Conservation (phyloP, 2,329 filamentous ascomycete species). For the Clathrospora elynae region DNA sequence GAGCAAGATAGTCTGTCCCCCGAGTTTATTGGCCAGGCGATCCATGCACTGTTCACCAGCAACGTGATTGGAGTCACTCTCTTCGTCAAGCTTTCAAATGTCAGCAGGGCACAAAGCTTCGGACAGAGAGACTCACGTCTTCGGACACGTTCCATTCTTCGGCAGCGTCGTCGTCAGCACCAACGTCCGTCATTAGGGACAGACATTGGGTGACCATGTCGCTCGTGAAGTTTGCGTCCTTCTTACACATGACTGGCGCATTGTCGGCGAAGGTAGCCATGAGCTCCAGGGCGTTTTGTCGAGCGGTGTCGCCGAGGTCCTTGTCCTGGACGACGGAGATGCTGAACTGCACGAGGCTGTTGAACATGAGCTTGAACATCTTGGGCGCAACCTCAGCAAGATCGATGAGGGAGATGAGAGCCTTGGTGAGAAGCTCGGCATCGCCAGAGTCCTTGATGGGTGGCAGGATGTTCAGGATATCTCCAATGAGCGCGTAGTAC, state of each 20-base stretch:
- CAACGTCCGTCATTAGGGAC: slow-evolving; percentile 97
- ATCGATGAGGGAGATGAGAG: slow-evolving; percentile 88
- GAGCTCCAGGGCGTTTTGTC: slow-evolving; percentile 93
- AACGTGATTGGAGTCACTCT: slow-evolving; percentile 96
- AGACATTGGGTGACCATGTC: slow-evolving; percentile 99
- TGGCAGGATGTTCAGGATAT: slow-evolving; percentile 91
- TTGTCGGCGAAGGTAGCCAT: slow-evolving; percentile 99
- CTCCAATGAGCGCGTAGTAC: slow-evolving; percentile 84
- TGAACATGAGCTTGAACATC: slow-evolving; percentile 97
- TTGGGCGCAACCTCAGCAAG: slow-evolving; percentile 92
- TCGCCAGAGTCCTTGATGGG: slow-evolving; percentile 91
- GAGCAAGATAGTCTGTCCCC: slow-evolving; percentile 87
- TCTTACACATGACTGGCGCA: slow-evolving; percentile 90
- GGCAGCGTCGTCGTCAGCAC: slow-evolving; percentile 91
- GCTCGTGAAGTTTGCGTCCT: slow-evolving; percentile 85
- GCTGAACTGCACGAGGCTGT: slow-evolving; percentile 88
- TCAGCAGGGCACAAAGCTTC: not conserved
- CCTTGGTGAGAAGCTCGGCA: slow-evolving; percentile 87
- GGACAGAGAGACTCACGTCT: slow-evolving; percentile 56
- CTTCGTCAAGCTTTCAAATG: slow-evolving; percentile 74
- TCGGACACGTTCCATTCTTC: slow-evolving; percentile 91
- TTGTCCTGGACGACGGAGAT: slow-evolving; percentile 95
- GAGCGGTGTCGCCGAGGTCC: slow-evolving; percentile 84
- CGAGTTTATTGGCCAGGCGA: slow-evolving; percentile 92
- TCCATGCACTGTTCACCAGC: slow-evolving; percentile 99